These are phyloP conservation scores for Hysterium pulicare DNA, from an alignment of 2,329 filamentous ascomycete species.

Conservation along the genomic window DNA sequence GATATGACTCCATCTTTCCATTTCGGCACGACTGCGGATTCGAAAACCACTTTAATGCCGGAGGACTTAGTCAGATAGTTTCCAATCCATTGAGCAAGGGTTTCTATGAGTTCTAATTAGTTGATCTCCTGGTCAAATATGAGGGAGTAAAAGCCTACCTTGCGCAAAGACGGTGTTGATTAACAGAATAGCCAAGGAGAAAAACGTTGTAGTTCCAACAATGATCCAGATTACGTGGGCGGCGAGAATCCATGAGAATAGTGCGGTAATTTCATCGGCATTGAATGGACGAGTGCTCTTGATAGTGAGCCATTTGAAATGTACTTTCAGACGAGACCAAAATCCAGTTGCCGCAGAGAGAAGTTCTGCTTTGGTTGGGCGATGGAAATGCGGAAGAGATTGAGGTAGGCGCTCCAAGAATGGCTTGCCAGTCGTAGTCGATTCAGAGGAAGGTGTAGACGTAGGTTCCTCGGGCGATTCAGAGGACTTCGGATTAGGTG, in stretches of 20 bases:
- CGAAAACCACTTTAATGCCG: constrained; percentile 90
- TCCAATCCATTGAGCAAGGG: constrained; percentile 85
- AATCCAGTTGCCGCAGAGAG: constrained; percentile 89
- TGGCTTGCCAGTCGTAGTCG: constrained; percentile 33
- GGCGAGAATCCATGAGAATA: constrained; percentile 90
- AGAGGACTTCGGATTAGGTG: constrained; percentile 24
- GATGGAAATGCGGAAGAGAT: constrained; percentile 67
- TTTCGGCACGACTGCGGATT: constrained; percentile 94
- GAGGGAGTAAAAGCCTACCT: no score
- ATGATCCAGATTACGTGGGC: constrained; percentile 94
- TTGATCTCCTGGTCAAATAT: no score
- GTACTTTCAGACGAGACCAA: constrained; percentile 82
- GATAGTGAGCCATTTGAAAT: constrained; percentile 98
- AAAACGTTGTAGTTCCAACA: constrained; percentile 95
- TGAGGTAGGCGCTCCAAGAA: constrained; percentile 54
- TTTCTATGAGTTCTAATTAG: no score
- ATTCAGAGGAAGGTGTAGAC: constrained; percentile 19
- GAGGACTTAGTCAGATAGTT: constrained; percentile 94
- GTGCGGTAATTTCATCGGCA: constrained; percentile 91
- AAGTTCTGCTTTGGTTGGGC: constrained; percentile 90
- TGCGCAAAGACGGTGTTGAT: constrained; percentile 97
- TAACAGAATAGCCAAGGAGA: constrained; percentile 83
- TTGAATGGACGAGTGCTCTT: constrained; percentile 92
- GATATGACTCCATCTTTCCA: constrained; percentile 95
- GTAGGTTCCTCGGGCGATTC: constrained; percentile 16